Base-by-base conservation (phyloP, 257 asterid genomes). In the Fraxinus anomala region DNA sequence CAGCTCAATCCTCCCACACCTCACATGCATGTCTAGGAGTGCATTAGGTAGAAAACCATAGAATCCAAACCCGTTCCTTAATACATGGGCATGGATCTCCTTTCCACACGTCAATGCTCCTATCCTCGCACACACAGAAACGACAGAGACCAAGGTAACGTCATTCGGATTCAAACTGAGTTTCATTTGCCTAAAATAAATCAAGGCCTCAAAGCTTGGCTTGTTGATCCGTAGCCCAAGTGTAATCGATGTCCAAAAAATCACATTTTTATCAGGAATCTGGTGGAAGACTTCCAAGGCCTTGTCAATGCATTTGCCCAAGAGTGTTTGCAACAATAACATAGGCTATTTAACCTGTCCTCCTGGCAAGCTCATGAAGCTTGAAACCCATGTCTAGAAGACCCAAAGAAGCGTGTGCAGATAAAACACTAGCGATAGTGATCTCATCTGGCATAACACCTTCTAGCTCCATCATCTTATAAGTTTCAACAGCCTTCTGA, bases 21-120 rank as follows among this genome's bases (percentile, higher is more conserved):
- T 84, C 56, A 93, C 91, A 33, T 95, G 92, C 97, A 95, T 86
- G 85, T 95, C 97, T 30, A 95, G 96, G 70, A 91, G 77, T 54
- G 97, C 97, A 79, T 95, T 95, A 12, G 98, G 96, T 40, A 95
- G 82, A 81, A 87, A 95, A 1, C 98, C 97, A 19, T 87, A 89
- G 23, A 80, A 83, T 68, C 82, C 94, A 74, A 88, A 77, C 44
- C 96, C 97, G 11, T 75, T 89, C 68, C 91, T 91, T 77, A 93
- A 71, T 13, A 88, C 88, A 77, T 93, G 85, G 70, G 97, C 97
- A 59, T 95, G 99, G 76, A 95, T 93, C 83, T 95, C 99, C 84
- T 93, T 95, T 75, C 98, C 99, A 78, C 93, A 86, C 94, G 87
- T 89, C 79, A 93, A 84, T 67, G 97, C 93, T 75, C 99, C 98